Evolutionary conservation across 2,329 filamentous ascomycete genomes (phyloP), one percentile per base, ranked within the genome.

Genomic region (Dactylellina sp.): DNA sequence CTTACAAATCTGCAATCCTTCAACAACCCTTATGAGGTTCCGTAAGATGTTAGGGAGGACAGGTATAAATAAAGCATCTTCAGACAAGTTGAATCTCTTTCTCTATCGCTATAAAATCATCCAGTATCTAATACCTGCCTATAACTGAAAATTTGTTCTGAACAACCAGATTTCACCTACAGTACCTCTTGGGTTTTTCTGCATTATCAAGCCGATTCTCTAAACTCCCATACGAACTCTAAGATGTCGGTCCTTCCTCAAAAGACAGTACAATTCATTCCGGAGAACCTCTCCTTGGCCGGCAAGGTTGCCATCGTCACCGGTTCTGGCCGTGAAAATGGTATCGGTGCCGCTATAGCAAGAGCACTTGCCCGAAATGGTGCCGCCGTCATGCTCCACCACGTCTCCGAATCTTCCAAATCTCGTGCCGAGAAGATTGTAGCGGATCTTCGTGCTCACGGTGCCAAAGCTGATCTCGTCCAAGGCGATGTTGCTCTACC

Each of bases 241-340:
- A 32, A 32, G 4, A 32, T 32, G 28, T 32, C 28, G n/a, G n/a
- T n/a, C n/a, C n/a, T n/a, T n/a, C n/a, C n/a, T n/a, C n/a, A 59
- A 59, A 59, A 44, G 53, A 44, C 35, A 16, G 53, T 39, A 12
- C 32, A 60, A 46, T 60, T 60, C 24, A 35, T n/a, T 47, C 55
- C 66, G 4, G 81, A 83, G 7, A 80, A 78, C 0, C 78, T 84
- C 16, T 81, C 79, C 2, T 80, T 84, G 12, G 66, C 77, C 14
- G 81, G 80, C 62, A 84, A 84, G 72, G 77, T 81, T 0, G 83
- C 83, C 68, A 82, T 84, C 37, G 78, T 84, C 7, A 84, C 83
- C 0, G 83, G 83, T 24, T 84, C 83, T 7, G 82, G 82, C 14
- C 80, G 80, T 2, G 82, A 83, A 24, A 83, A 82, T 49, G 82